Conservation (phyloP, 148 eudicot genomes). For the Salicornia ramosissima region DNA sequence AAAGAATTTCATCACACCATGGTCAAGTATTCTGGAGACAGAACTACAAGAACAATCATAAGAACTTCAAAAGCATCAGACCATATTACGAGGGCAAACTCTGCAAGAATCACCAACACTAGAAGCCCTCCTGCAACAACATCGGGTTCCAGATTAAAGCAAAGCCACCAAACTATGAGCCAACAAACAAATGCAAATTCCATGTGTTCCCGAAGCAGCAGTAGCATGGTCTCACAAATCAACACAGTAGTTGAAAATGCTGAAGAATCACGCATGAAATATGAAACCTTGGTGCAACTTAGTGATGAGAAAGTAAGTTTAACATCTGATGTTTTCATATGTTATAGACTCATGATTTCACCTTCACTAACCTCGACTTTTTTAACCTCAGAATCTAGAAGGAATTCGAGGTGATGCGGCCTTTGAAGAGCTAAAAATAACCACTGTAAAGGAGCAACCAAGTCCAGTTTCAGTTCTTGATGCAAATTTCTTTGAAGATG, state of each 20-base stretch:
- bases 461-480: slow-evolving; percentile 92
- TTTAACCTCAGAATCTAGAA: slow-evolving; percentile 35
- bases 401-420: slow-evolving; percentile 31
- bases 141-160: slow-evolving; percentile 30
- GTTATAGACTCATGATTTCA: neutral
- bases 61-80: slow-evolving; percentile 28
- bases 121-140: slow-evolving; percentile 27
- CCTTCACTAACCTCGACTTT: slow-evolving; percentile 7
- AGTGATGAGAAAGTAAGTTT: slow-evolving; percentile 26
- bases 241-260: slow-evolving; percentile 33
- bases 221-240: slow-evolving; percentile 33
- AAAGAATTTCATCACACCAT: slow-evolving; percentile 21
- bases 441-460: slow-evolving; percentile 60
- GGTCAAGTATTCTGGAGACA: slow-evolving; percentile 28
- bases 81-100: slow-evolving; percentile 24
- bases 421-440: slow-evolving; percentile 30
- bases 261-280: slow-evolving; percentile 25
- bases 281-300: slow-evolving; percentile 19
- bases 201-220: slow-evolving; percentile 38
- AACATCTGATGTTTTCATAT: neutral
- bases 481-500: slow-evolving; percentile 53
- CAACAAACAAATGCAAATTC: slow-evolving; percentile 33
- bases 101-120: slow-evolving; percentile 26
- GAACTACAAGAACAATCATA: slow-evolving; percentile 28
- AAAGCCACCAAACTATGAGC: slow-evolving; percentile 29